Evolutionary conservation across 768 basidiomycete species (phyloP), one percentile per base, ranked within the genome.

Genomic region (Rhodosporidiobolus odoratus): DNA sequence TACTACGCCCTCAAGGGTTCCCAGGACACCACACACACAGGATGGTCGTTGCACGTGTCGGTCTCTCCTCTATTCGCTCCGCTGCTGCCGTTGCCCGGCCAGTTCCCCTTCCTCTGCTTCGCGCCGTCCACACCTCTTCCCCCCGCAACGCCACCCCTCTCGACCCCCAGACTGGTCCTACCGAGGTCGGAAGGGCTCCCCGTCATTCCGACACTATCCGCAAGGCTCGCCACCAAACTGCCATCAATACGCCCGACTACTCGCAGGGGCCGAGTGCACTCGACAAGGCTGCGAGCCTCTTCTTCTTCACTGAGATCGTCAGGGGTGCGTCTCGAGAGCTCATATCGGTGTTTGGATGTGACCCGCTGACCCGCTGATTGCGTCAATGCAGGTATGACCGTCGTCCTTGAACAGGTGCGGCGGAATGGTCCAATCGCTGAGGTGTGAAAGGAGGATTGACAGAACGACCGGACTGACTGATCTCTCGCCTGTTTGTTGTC

Each of bases 221-320:
- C 37, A 58, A 71, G 54, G 48, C 56, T 3, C 64, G 62, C 53
- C 45, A 43, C 58, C 71, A 72, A 45, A 43, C 32, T 21, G 63
- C 48, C 32, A 10, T 67, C 58, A 35, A 50, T 19, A 41, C 53
- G 32, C 69, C 69, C 35, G 80, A 81, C 74, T 81, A 81, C 72
- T 77, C 76, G 21, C 79, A 80, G 65, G 93, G 92, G 0, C 91
- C 89, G 21, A 88, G 88, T 79, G 93, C 96, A 54, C 84, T 99
- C 58, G 92, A 97, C 84, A 98, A 98, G 81, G 94, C 94, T 58
- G 89, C 91, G 52, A 89, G 93, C 79, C 79, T 96, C 58, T 98
- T 98, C 85, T 98, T 99, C 86, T 92, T 99, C 80, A 97, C 95
- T 68, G 96, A 99, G 82, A 96, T 99, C 76, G 82, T 95, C 78